phyloP scores from a whole-genome alignment of 768 basidiomycete genomes.

The Brasilioporus rufonigricans region DNA sequence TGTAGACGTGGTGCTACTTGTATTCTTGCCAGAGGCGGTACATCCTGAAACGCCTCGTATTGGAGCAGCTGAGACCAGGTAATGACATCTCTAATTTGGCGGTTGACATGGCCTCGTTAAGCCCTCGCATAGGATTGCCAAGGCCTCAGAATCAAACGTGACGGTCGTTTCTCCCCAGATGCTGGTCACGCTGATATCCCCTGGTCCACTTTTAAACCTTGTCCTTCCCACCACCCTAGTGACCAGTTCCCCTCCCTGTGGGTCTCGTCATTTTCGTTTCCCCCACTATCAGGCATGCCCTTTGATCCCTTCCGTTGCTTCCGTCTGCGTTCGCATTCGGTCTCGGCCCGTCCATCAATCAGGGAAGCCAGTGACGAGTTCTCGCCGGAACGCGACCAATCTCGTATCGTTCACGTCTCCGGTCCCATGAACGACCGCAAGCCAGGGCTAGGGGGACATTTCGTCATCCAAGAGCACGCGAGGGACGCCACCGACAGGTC shows the following conservation, averaged over 20 bases:
- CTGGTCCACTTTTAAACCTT: conserved; percentile 6
- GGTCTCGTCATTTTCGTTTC: background rate
- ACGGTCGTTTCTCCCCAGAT: no score
- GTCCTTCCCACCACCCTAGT: background rate
- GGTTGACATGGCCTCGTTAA: no score
- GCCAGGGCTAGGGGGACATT: conserved; percentile 1
- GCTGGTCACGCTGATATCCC: conserved; percentile 7
- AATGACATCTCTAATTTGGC: no score
- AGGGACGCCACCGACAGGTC: no score
- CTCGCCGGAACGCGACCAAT: conserved; percentile 13
- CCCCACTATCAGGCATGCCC: background rate
- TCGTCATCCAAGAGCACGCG: background rate
- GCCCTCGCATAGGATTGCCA: no score
- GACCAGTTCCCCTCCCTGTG: background rate
- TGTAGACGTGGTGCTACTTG: no score
- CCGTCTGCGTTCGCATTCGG: conserved; percentile 12
- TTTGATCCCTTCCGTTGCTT: conserved; percentile 25
- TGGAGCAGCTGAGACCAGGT: no score
- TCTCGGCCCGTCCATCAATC: background rate
- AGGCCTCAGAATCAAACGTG: no score
- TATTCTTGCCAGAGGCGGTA: no score
- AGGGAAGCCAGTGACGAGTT: conserved; percentile 28
- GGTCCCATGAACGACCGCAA: background rate
- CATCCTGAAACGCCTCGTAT: no score
- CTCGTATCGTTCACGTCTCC: conserved; percentile 7